These are phyloP conservation scores for Xeromyces bisporus DNA, from an alignment of 495 filamentous ascomycete genomes.

Conservation along the genomic window DNA sequence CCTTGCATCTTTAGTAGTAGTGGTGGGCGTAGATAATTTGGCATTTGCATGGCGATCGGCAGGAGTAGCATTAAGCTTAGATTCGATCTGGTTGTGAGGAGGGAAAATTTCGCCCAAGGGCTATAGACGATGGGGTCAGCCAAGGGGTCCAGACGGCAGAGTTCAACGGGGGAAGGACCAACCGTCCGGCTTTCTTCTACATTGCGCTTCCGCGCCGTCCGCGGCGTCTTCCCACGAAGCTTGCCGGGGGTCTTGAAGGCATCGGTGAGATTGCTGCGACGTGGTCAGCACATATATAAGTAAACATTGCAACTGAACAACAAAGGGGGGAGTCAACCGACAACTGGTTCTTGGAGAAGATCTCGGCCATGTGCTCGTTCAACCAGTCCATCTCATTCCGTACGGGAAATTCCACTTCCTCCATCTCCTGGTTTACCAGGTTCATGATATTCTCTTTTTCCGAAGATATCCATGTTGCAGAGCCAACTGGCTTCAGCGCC, in stretches of 20 bases:
- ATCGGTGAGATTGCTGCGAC: slow-evolving; percentile 62
- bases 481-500: slow-evolving; percentile 41
- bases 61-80: slow-evolving; percentile 17
- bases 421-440: slow-evolving; percentile 54
- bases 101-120: slow-evolving; percentile 72
- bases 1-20: slow-evolving; percentile 8
- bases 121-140: slow-evolving; percentile 24
- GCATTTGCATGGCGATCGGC: slow-evolving; percentile 20
- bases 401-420: slow-evolving; percentile 77
- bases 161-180: slow-evolving; percentile 11
- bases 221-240: slow-evolving; percentile 80
- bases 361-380: slow-evolving; percentile 91
- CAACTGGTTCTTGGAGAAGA: slow-evolving; percentile 76
- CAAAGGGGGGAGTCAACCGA: slow-evolving; percentile 25
- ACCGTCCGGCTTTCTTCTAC: slow-evolving; percentile 51
- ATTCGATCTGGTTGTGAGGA: slow-evolving; percentile 29
- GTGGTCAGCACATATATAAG: slow-evolving; percentile 20
- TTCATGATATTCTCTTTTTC: slow-evolving; percentile 48
- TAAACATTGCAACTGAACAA: background rate
- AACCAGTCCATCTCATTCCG: slow-evolving; percentile 89
- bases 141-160: slow-evolving; percentile 1
- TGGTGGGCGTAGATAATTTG: slow-evolving; percentile 9
- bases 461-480: slow-evolving; percentile 47
- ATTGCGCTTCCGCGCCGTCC: slow-evolving; percentile 57
- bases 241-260: slow-evolving; percentile 95